phyloP scores from a whole-genome alignment of 805 yeast genomes.

The Myxozyma melibiosi region DNA sequence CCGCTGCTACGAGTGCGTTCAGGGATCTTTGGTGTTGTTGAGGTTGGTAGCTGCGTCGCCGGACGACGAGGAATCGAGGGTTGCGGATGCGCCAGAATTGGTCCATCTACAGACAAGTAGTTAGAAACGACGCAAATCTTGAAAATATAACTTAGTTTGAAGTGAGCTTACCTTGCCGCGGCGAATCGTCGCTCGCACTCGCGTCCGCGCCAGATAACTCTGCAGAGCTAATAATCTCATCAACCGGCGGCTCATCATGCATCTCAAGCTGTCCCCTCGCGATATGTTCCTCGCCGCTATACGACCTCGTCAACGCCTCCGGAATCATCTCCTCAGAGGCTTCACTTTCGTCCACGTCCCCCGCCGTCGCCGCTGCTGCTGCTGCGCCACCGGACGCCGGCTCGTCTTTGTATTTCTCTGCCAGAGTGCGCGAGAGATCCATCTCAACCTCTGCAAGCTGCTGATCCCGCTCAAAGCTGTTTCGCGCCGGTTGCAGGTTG shows the following conservation, averaged over 20 bases:
- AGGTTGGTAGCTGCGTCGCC: slow-evolving; percentile 4
- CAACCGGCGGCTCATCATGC: neutral
- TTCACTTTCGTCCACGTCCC: neutral
- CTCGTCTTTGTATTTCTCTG: slow-evolving; percentile 23
- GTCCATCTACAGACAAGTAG: neutral
- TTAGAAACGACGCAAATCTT: neutral
- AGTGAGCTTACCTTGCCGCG: too few species aligned
- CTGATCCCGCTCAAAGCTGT: slow-evolving; percentile 21
- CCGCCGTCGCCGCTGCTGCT: neutral
- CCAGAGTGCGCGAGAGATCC: slow-evolving; percentile 27
- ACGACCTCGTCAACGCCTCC: slow-evolving; percentile 7
- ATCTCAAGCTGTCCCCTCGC: slow-evolving; percentile 11
- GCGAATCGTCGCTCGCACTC: neutral
- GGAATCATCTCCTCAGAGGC: neutral
- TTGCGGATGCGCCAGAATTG: slow-evolving; percentile 10
- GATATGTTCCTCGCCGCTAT: slow-evolving; percentile 27
- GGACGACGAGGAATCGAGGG: slow-evolving; percentile 24
- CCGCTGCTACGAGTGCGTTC: slow-evolving; percentile 10
- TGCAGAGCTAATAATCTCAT: slow-evolving; percentile 16
- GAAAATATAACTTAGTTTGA: too few species aligned
- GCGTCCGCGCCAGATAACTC: slow-evolving; percentile 11
- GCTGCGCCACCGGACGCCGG: neutral
- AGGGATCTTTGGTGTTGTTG: slow-evolving; percentile 6
- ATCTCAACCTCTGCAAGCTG: slow-evolving; percentile 28
- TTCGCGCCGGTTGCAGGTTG: slow-evolving; percentile 12